Evolutionary conservation across 2,329 filamentous ascomycete genomes (phyloP).

Genomic region (Penicillium sp.): DNA sequence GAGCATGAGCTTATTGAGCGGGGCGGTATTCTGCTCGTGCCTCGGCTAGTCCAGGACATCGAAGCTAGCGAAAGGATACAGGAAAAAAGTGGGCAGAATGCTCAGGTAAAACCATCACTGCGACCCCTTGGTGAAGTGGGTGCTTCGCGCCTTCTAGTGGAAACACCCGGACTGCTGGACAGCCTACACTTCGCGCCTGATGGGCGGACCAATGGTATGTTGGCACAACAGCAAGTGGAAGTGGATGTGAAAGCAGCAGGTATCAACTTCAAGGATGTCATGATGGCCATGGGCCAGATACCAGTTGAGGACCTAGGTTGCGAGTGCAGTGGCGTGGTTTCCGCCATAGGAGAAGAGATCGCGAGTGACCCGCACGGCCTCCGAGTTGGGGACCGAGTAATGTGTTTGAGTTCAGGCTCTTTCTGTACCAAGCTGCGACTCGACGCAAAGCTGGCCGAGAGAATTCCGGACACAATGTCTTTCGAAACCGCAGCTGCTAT

Average conservation of each 20-base stretch:
- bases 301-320: not conserved
- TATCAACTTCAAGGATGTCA: not conserved
- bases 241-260: not conserved
- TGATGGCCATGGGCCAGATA: not conserved
- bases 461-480: not conserved
- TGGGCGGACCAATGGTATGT: not conserved
- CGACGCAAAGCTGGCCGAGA: not conserved
- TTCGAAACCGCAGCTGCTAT: not conserved
- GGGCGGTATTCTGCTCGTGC: not conserved
- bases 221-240: not conserved
- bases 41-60: not conserved
- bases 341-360: not conserved
- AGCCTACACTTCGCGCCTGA: not conserved
- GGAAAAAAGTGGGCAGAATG: not conserved
- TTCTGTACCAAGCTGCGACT: not conserved
- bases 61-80: not conserved
- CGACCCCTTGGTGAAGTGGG: not conserved
- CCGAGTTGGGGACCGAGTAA: not conserved
- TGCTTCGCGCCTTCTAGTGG: not conserved
- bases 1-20: not conserved
- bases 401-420: not conserved
- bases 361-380: not conserved
- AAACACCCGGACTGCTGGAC: not conserved
- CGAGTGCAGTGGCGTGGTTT: not conserved
- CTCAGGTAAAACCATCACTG: not conserved